Conservation (phyloP, 2,329 filamentous ascomycete species). For the Monosporascus sp. region DNA sequence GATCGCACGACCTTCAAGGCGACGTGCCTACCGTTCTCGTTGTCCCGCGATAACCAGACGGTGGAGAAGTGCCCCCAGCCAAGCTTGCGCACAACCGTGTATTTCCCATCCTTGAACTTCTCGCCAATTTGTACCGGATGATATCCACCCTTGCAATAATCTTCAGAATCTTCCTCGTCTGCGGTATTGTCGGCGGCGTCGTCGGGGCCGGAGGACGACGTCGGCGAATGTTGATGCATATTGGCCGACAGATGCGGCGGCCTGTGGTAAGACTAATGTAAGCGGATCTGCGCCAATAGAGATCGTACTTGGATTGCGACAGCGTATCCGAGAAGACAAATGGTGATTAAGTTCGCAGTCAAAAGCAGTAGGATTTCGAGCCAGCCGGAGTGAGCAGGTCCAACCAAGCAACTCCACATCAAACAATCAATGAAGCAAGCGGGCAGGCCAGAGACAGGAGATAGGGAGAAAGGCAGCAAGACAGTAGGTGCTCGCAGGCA, state of each 20-base stretch:
- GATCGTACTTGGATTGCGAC: constrained; percentile 4
- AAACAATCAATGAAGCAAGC: not conserved
- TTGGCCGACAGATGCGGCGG: constrained; percentile 50
- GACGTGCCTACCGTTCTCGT: constrained; percentile 85
- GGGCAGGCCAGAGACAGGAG: not conserved
- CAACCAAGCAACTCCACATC: not conserved
- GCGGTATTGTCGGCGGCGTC: constrained; percentile 87
- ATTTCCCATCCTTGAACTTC: constrained; percentile 95
- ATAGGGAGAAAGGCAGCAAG: not conserved
- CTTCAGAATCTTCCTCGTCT: constrained; percentile 97
- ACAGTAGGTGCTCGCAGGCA: not conserved
- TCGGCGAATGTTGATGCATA: constrained; percentile 66
- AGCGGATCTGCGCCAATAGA: constrained; percentile 17
- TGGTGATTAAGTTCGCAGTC: not conserved
- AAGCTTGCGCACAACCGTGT: constrained; percentile 91
- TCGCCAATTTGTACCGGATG: constrained; percentile 93
- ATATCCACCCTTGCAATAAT: constrained; percentile 99
- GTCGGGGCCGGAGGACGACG: constrained; percentile 72
- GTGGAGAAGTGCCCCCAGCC: constrained; percentile 99
- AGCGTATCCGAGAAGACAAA: not conserved
- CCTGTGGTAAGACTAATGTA: constrained; percentile 33
- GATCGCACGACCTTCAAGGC: constrained; percentile 97
- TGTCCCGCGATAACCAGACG: constrained; percentile 81
- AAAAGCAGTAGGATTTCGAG: too few species aligned
- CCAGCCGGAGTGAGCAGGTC: not conserved